Evolutionary conservation across 495 filamentous ascomycete species (phyloP).

Genomic region (Extremus antarcticus): DNA sequence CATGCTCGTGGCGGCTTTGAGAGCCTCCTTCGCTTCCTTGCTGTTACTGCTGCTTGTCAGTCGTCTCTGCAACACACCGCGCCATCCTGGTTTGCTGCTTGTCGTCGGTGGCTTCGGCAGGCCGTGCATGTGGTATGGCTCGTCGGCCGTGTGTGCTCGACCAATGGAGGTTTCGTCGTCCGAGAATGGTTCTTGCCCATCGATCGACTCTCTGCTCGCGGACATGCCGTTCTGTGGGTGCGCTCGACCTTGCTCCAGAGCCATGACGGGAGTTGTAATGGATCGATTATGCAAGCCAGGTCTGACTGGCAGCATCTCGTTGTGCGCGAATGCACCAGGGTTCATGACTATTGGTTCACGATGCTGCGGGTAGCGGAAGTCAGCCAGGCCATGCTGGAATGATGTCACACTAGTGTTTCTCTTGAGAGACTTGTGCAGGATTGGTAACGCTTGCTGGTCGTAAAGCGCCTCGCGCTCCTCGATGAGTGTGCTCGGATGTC

Average conservation of each 20-base stretch:
- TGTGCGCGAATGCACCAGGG: conserved; percentile 40
- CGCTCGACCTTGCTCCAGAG: neutral
- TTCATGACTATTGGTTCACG: conserved; percentile 53
- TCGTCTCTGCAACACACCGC: neutral
- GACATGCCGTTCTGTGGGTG: conserved; percentile 7
- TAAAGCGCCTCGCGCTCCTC: conserved; percentile 80
- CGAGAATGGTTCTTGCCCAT: conserved; percentile 29
- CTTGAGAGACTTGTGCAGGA: conserved; percentile 70
- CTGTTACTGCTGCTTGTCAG: conserved; percentile 11
- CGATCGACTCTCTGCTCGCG: conserved; percentile 18
- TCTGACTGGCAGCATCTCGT: conserved; percentile 5
- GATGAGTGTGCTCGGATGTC: conserved; percentile 26
- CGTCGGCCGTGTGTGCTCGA: conserved; percentile 18
- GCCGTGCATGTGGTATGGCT: neutral
- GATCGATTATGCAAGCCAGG: conserved; percentile 32
- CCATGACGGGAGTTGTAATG: conserved; percentile 28
- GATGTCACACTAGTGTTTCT: conserved; percentile 61
- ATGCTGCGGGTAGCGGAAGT: conserved; percentile 37
- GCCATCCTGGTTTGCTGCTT: neutral
- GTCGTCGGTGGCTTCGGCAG: neutral
- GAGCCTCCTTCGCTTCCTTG: conserved; percentile 4
- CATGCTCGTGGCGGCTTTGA: conserved; percentile 2
- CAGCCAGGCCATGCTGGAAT: conserved; percentile 78
- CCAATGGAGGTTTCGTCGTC: conserved; percentile 30
- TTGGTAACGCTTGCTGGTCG: conserved; percentile 86